These are phyloP conservation scores for Fusarium fracticaudum DNA, from an alignment of 2,329 filamentous ascomycete genomes.

Conservation along the genomic window DNA sequence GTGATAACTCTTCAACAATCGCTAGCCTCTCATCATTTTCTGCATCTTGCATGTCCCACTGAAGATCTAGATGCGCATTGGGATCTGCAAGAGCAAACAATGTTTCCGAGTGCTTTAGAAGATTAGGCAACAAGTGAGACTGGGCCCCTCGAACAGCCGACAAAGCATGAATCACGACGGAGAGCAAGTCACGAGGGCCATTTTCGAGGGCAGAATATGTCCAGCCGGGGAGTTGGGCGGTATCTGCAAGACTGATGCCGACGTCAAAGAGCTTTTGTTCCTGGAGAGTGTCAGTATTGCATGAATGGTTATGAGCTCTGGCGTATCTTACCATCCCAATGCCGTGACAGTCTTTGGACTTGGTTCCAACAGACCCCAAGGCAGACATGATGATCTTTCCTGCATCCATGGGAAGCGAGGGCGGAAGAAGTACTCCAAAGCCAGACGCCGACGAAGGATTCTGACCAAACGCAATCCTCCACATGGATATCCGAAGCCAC, in stretches of 20 bases:
- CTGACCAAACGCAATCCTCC: conserved; percentile 44
- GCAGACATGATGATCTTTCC: conserved; percentile 44
- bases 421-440: conserved; percentile 30
- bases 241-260: conserved; percentile 45
- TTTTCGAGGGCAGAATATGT: conserved; percentile 38
- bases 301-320: no score
- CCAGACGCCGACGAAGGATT: conserved; percentile 36
- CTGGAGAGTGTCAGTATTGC: conserved; percentile 4
- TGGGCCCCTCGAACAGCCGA: conserved; percentile 40
- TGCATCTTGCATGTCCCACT: conserved; percentile 1
- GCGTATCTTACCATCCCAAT: conserved; percentile 43
- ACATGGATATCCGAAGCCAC: conserved; percentile 47
- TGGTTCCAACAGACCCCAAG: conserved; percentile 38
- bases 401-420: conserved; percentile 43
- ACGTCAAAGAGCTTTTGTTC: conserved; percentile 49
- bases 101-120: conserved; percentile 40
- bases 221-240: conserved; percentile 32
- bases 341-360: conserved; percentile 46
- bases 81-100: conserved; percentile 24
- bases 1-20: conserved; percentile 20
- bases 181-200: conserved; percentile 44
- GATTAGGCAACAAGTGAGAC: conserved; percentile 42
- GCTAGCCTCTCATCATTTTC: background rate
- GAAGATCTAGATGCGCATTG: conserved; percentile 10
- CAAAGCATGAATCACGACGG: conserved; percentile 40